These are phyloP conservation scores for Staphylotrichum longicolle DNA, from an alignment of 495 filamentous ascomycete species.

Conservation along the genomic window DNA sequence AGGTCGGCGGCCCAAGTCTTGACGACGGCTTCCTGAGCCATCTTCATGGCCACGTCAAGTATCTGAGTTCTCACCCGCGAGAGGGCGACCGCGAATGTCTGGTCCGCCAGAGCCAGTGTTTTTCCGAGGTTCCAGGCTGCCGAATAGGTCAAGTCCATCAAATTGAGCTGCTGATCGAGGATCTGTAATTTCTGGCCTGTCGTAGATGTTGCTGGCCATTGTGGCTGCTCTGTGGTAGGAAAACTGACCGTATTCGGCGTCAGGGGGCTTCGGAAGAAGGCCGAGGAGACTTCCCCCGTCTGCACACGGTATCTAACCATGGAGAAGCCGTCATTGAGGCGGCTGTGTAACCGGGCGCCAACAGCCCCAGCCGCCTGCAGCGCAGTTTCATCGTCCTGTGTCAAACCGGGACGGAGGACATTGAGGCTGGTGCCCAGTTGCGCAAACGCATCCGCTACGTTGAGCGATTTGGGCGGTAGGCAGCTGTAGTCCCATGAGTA, in stretches of 20 bases:
- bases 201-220: too few relatives aligned
- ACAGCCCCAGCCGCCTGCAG: too few relatives aligned
- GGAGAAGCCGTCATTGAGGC: constrained; percentile 43
- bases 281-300: constrained; percentile 45
- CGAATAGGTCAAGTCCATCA: constrained; percentile 52
- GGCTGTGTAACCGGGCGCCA: not conserved
- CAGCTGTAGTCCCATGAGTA: constrained; percentile 47
- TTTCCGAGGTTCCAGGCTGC: constrained; percentile 49
- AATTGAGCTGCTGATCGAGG: constrained; percentile 39
- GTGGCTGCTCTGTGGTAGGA: too few relatives aligned
- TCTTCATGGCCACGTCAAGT: constrained; percentile 3
- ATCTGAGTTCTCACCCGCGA: constrained; percentile 27
- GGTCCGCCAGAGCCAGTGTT: constrained; percentile 35
- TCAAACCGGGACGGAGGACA: too few relatives aligned
- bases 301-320: constrained; percentile 33
- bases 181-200: constrained; percentile 41
- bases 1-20: not conserved
- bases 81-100: constrained; percentile 30
- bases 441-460: constrained; percentile 30
- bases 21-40: not conserved
- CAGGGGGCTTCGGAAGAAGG: constrained; percentile 45
- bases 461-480: constrained; percentile 38
- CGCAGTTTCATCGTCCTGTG: too few relatives aligned
- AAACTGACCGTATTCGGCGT: constrained; percentile 25
- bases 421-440: constrained; percentile 16